phyloP scores from a whole-genome alignment of 2,329 filamentous ascomycete genomes.

The Calonectria naviculata region DNA sequence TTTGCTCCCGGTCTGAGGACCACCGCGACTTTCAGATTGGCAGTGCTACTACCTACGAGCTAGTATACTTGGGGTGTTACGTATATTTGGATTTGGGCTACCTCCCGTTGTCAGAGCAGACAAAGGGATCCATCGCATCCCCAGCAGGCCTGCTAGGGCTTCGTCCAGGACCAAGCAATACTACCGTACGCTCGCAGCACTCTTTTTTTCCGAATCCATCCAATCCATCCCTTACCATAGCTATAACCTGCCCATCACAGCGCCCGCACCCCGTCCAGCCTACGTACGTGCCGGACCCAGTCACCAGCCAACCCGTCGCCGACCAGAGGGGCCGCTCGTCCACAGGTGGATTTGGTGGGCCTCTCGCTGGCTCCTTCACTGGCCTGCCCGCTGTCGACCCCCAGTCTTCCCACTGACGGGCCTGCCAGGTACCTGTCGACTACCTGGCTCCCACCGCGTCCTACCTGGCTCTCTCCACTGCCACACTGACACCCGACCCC shows the following conservation, averaged over 20 bases:
- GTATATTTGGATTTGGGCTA: conserved; percentile 15
- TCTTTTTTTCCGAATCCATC: neutral
- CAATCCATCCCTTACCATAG: conserved; percentile 5
- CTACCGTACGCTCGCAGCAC: neutral
- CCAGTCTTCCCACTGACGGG: conserved; percentile 16
- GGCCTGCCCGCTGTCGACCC: conserved; percentile 31
- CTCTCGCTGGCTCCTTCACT: conserved; percentile 29
- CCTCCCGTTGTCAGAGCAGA: conserved; percentile 24
- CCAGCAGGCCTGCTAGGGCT: conserved; percentile 1
- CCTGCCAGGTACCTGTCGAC: conserved; percentile 10
- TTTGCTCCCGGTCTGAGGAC: conserved; percentile 4
- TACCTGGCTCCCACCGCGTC: neutral
- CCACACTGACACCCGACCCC: conserved; percentile 23
- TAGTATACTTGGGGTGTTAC: neutral
- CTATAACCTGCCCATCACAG: conserved; percentile 18
- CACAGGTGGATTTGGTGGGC: conserved; percentile 39
- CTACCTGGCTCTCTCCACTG: conserved; percentile 19
- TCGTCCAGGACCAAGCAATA: neutral
- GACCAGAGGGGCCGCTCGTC: conserved; percentile 33
- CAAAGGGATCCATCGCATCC: conserved; percentile 6
- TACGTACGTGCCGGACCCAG: conserved; percentile 27
- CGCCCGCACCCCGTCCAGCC: conserved; percentile 12
- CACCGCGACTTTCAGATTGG: conserved; percentile 11
- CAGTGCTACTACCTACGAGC: conserved; percentile 10
- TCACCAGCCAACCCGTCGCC: conserved; percentile 27